Evolutionary conservation across 768 basidiomycete species (phyloP).

Genomic region (Ramaria rubella): DNA sequence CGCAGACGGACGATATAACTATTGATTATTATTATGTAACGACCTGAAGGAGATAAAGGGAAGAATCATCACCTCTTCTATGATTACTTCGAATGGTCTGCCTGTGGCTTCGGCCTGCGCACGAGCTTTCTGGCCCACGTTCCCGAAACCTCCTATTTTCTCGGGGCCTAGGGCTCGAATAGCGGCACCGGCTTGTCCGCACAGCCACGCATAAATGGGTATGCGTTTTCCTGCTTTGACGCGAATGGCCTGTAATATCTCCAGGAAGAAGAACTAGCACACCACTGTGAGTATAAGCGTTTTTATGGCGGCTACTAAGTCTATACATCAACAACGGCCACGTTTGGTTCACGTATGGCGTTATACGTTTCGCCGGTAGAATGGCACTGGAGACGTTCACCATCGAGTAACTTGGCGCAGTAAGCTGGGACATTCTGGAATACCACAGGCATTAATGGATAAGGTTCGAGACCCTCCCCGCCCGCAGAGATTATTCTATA

Average conservation of each 20-base stretch:
- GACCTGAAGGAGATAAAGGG: neutral
- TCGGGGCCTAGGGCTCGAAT: neutral
- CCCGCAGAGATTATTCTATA: neutral
- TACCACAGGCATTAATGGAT: neutral
- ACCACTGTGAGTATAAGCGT: neutral
- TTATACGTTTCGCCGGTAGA: neutral
- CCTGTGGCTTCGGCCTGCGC: neutral
- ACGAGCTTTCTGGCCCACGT: neutral
- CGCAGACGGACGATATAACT: constrained; percentile 17
- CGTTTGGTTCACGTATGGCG: neutral
- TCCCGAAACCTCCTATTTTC: neutral
- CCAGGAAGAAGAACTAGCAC: neutral
- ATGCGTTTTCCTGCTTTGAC: neutral
- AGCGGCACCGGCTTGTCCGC: neutral
- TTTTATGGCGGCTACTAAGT: neutral
- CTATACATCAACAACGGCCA: neutral
- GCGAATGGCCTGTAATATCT: neutral
- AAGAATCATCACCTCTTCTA: neutral
- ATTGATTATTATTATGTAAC: neutral
- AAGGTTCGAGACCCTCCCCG: neutral
- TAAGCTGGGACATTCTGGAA: neutral
- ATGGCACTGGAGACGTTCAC: neutral
- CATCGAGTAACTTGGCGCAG: neutral
- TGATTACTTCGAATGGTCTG: neutral
- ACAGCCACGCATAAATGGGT: neutral